Evolutionary conservation across 2,329 filamentous ascomycete genomes (phyloP).

Genomic region (Kalaharituber pfeilii): DNA sequence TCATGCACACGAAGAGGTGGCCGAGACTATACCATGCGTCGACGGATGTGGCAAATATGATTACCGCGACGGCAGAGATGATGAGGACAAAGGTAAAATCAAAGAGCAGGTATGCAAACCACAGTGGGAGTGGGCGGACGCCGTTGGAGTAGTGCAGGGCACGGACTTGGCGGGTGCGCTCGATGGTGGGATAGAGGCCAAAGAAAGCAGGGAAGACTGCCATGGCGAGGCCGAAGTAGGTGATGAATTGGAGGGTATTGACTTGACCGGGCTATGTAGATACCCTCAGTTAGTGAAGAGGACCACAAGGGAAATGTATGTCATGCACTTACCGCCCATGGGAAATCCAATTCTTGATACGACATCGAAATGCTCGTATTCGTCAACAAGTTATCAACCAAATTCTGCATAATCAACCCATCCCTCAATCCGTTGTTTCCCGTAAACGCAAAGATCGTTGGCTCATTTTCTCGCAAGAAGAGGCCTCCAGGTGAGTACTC

Average conservation of each 20-base stretch:
- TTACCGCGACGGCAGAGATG: slow-evolving; percentile 33
- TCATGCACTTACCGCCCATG: slow-evolving; percentile 39
- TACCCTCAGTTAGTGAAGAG: not conserved
- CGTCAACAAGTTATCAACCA: slow-evolving; percentile 47
- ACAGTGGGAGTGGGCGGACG: slow-evolving; percentile 62
- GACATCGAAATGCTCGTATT: slow-evolving; percentile 52
- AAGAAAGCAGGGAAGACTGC: slow-evolving; percentile 72
- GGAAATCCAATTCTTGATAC: slow-evolving; percentile 59
- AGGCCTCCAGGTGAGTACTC: slow-evolving; percentile 63
- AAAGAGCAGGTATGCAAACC: slow-evolving; percentile 66
- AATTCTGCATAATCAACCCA: slow-evolving; percentile 37
- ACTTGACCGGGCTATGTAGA: slow-evolving; percentile 3
- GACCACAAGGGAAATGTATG: slow-evolving; percentile 31
- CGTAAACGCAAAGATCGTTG: slow-evolving; percentile 31
- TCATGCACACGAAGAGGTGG: slow-evolving; percentile 66
- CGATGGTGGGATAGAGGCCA: slow-evolving; percentile 70
- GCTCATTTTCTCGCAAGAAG: slow-evolving; percentile 46
- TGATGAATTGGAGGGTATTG: slow-evolving; percentile 29
- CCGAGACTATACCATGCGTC: slow-evolving; percentile 58
- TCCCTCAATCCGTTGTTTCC: not conserved
- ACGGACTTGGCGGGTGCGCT: slow-evolving; percentile 60
- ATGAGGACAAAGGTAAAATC: slow-evolving; percentile 57
- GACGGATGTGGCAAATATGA: slow-evolving; percentile 50
- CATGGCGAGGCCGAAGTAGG: slow-evolving; percentile 68
- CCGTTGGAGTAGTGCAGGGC: slow-evolving; percentile 85